Evolutionary conservation across 768 basidiomycete genomes (phyloP).

Genomic region (Lentinula raphanica): DNA sequence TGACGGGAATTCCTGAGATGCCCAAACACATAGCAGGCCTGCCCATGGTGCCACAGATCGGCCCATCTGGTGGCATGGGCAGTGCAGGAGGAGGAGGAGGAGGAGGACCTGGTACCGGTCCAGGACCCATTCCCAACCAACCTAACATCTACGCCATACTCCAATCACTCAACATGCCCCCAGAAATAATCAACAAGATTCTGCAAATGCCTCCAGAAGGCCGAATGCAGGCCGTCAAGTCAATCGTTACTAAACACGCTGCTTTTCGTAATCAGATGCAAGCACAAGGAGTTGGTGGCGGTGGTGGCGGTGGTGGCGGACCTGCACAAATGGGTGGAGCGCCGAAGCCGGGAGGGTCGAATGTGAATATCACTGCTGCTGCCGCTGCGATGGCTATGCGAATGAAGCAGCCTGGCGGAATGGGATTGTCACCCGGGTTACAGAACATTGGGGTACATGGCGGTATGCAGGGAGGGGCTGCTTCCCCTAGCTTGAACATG

Average conservation of each 20-base stretch:
- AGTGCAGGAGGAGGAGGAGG: neutral
- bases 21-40: neutral
- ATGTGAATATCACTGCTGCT: neutral
- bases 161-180: neutral
- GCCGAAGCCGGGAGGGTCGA: neutral
- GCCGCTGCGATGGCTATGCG: conserved; percentile 3
- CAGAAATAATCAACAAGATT: neutral
- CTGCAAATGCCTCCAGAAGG: neutral
- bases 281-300: neutral
- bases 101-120: neutral
- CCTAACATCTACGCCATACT: neutral
- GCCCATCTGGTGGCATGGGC: neutral
- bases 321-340: neutral
- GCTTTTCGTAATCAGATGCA: neutral
- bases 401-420: conserved; percentile 1
- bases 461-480: neutral
- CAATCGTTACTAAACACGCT: neutral
- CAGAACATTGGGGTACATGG: neutral
- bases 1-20: conserved; percentile 3
- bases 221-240: neutral
- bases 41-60: neutral
- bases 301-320: too few relatives aligned
- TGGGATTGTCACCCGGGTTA: neutral
- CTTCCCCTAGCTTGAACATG: neutral
- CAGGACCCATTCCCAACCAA: neutral